A percentile compares a stretch with the other conserved stretches of the same genome.
These are phyloP conservation scores for Ustilago hordei DNA, from an alignment of 1,284 basidiomycete genomes.

Conservation along the genomic window DNA sequence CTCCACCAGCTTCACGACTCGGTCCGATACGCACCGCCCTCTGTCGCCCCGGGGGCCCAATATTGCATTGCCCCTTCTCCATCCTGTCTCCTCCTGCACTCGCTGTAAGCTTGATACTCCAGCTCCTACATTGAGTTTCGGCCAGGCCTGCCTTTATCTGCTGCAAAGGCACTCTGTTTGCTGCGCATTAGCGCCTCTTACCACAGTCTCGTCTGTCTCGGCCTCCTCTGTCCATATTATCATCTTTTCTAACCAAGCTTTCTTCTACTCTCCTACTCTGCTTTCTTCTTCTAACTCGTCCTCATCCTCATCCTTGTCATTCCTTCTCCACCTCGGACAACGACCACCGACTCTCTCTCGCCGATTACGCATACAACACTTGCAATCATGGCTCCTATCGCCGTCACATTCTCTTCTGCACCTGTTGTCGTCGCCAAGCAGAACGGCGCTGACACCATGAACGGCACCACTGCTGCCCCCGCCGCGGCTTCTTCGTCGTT, in stretches of 20 bases:
- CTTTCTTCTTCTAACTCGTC: not conserved
- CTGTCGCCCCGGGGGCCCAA: not conserved
- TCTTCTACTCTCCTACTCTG: not conserved
- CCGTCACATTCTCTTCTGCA: constrained; percentile 23
- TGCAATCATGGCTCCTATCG: constrained; percentile 38
- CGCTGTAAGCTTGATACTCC: not conserved
- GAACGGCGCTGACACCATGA: constrained; percentile 25
- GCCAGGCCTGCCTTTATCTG: not conserved
- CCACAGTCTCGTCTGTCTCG: not conserved
- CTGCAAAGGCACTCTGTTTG: constrained; percentile 2
- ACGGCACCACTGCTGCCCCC: constrained; percentile 19
- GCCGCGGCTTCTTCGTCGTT: constrained; percentile 10
- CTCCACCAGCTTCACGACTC: constrained; percentile 11
- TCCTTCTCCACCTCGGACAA: not conserved
- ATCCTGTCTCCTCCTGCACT: constrained; percentile 1
- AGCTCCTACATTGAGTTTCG: not conserved
- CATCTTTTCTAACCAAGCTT: constrained; percentile 8
- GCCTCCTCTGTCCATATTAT: constrained; percentile 19
- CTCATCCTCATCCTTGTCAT: not conserved
- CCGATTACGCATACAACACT: not conserved
- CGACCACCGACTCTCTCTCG: not conserved
- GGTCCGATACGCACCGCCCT: constrained; percentile 42
- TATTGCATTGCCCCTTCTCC: not conserved
- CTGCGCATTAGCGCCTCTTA: not conserved
- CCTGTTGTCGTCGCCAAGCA: constrained; percentile 21